Evolutionary conservation across 73 alveolate genomes (phyloP), one percentile per base, ranked within the genome.

Genomic region (Paramecium sonneborni): DNA sequence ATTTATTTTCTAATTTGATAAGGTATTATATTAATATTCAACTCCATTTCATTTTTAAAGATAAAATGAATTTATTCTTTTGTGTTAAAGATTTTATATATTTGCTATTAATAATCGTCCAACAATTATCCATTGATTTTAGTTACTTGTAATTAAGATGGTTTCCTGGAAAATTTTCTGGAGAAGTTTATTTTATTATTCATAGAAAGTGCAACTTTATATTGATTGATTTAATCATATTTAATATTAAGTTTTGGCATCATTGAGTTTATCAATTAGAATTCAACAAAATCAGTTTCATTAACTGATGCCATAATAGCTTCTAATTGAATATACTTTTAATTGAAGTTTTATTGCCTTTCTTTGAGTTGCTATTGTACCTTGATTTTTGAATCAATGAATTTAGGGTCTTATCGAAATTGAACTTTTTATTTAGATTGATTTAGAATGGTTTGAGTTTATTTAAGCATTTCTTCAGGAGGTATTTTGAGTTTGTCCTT

Each of bases 1-100:
- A 23, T 23, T 35, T 72, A 20, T 15, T 18, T 32, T 7, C 18
- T 72, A 1, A 35, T 38, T 46, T 24, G 10, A 79, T 44, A 43
- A 0, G 76, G 44, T 79, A 46, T 79, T 1, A 26, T 18, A 11
- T 44, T 79, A 10, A 79, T 79, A 39, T 43, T 46, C 18, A 79
- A 44, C 10, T 79, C 90, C 74, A 79, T 79, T 79, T 79, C 90
- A 79, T 79, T 79, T 46, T 79, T 79, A 20, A 79, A 79, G 11
- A 79, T 79, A 12, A 79, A 79, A 79, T 79, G 90, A 43, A 79
- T 79, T 44, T 79, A 26, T 12, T 79, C 90, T 23, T 34, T 38
- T 3, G 76, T 79, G 15, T 79, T 41, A 44, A 79, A 79, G 39
- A 79, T 79, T 46, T 79, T 79, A 46, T 79, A 79, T 15, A 79